These are phyloP conservation scores for Triglochin maritima DNA, from an alignment of 106 monocot species.

Conservation along the genomic window DNA sequence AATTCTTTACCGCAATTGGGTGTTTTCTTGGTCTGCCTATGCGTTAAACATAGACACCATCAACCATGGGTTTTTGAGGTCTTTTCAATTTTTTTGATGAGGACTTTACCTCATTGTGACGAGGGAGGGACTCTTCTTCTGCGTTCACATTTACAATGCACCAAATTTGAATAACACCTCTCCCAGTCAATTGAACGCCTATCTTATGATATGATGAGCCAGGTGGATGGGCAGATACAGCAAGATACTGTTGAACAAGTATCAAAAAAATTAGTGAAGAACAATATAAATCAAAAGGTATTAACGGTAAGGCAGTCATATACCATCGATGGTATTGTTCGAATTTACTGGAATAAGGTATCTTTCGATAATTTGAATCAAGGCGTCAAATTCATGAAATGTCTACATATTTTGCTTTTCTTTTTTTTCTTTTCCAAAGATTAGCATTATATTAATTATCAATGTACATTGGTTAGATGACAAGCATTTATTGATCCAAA, in stretches of 20 bases:
- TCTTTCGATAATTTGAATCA: too few relatives aligned
- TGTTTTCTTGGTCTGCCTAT: slow-evolving; percentile 21
- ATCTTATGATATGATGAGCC: slow-evolving; percentile 77
- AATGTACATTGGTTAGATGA: too few relatives aligned
- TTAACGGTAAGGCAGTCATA: too few relatives aligned
- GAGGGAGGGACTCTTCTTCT: slow-evolving; percentile 13
- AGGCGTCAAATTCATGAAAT: too few relatives aligned
- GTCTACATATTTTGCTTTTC: too few relatives aligned
- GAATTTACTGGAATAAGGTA: too few relatives aligned
- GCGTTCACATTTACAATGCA: slow-evolving; percentile 36
- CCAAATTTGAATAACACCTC: slow-evolving; percentile 91
- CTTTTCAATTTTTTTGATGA: slow-evolving; percentile 2
- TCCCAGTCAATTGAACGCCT: slow-evolving; percentile 53
- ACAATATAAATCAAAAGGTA: too few relatives aligned
- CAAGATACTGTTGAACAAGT: slow-evolving; percentile 50
- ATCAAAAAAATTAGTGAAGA: neutral
- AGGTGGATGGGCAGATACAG: slow-evolving; percentile 80
- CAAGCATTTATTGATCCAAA: too few relatives aligned
- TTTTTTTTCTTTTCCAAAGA: too few relatives aligned
- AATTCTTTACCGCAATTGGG: neutral
- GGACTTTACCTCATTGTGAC: slow-evolving; percentile 1
- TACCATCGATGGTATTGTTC: too few relatives aligned
- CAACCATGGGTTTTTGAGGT: slow-evolving; percentile 5
- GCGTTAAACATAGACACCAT: neutral
- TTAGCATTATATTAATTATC: too few relatives aligned